Base-by-base conservation (phyloP, 169 alveolate genomes). In the Babesia ovis region DNA sequence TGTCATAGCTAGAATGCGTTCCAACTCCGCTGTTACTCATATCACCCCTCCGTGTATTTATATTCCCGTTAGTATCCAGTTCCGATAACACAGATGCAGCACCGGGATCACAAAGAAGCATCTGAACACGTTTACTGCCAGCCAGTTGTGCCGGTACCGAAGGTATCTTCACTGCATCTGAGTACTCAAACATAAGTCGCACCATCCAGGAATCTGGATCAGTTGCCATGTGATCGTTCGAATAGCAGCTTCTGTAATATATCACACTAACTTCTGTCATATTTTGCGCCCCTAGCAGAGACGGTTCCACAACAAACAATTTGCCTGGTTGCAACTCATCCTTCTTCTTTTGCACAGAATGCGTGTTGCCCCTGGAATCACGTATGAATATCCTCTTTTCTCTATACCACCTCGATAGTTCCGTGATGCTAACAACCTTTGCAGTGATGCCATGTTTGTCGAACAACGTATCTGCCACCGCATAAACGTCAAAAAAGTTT, bases 111-210 rank as follows among this genome's bases (percentile, higher is more conserved):
- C 75, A 48, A n/a, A 55, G 64, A 12, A 62, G 43, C 84, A 72
- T 51, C 37, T 81, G 89, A 3, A 59, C 73, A n/a, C 84, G 61
- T 41, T 81, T 81, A 25, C 79, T 37, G 32, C 72, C 62, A 11
- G 74, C 89, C 35, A 81, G 81, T 43, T 81, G 89, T 23, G 70
- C 57, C 34, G 72, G 68, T 5, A 66, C 71, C 20, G 74, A 55
- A 6, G 89, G 89, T 9, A 81, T 55, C 57, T 81, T 81, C 8
- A 71, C 85, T 1, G 83, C 83, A n/a, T 81, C 81, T 20, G 82
- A 59, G 35, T 32, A 64, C 42, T 81, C 89, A 25, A 22, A 35
- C 27, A 81, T 22, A n/a, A 42, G 48, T 1, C 84, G 34, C 43
- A 72, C 53, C 4, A 27, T 9, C 86, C 81, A 71, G 23, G 66